phyloP scores from a whole-genome alignment of 2,329 filamentous ascomycete genomes.

The Cladophialophora immunda region DNA sequence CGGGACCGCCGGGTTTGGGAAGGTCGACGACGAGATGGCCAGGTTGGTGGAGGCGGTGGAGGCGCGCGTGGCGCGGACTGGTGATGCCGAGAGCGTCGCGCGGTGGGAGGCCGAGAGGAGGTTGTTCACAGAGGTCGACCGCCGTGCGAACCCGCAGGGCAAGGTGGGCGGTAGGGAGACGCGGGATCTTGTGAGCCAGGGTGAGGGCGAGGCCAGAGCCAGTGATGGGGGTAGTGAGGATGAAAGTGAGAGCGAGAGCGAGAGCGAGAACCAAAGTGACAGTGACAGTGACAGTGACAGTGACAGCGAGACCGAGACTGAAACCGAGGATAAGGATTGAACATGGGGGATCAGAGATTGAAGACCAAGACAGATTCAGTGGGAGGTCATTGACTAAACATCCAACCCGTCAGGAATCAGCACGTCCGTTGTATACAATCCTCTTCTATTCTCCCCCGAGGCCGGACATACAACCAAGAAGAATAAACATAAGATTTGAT shows the following conservation, averaged over 20 bases:
- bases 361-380: background rate
- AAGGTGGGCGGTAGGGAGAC: background rate
- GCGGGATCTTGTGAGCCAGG: background rate
- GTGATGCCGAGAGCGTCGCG: constrained; percentile 24
- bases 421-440: no score
- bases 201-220: background rate
- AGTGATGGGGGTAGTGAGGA: background rate
- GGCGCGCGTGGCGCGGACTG: constrained; percentile 23
- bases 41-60: constrained; percentile 18
- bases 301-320: background rate
- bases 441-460: no score
- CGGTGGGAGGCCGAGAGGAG: constrained; percentile 30
- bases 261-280: background rate
- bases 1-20: constrained; percentile 16
- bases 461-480: background rate
- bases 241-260: background rate
- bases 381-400: no score
- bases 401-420: no score
- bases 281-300: background rate
- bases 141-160: background rate
- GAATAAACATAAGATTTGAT: no score
- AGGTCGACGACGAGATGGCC: constrained; percentile 24
- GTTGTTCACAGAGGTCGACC: constrained; percentile 11
- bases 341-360: background rate
- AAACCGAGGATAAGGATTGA: background rate